phyloP scores from a whole-genome alignment of 2,329 filamentous ascomycete species.

The Aspergillus ruber region DNA sequence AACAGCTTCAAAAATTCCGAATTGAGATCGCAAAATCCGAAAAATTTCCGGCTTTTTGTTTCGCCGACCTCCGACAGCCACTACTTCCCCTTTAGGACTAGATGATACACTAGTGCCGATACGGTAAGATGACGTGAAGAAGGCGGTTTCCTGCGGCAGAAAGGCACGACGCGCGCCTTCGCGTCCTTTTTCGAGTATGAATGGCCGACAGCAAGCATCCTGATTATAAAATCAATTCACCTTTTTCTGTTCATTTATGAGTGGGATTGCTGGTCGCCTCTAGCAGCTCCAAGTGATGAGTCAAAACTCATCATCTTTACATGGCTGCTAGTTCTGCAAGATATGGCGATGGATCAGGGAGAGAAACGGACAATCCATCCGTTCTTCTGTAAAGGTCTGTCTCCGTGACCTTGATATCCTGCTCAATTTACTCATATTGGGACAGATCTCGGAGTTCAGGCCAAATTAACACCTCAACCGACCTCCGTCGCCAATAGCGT shows the following conservation, averaged over 20 bases:
- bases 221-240: not conserved
- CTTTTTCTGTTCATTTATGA: not conserved
- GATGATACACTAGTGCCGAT: not conserved
- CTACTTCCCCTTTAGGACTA: slow-evolving; percentile 9
- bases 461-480: slow-evolving; percentile 2
- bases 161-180: slow-evolving; percentile 16
- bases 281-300: slow-evolving; percentile 13
- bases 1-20: slow-evolving; percentile 9
- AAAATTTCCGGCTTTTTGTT: slow-evolving; percentile 33
- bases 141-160: not conserved
- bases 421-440: slow-evolving; percentile 6
- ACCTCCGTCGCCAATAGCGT: not conserved
- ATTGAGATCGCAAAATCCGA: slow-evolving; percentile 17
- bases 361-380: slow-evolving; percentile 35
- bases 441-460: not conserved
- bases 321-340: slow-evolving; percentile 12
- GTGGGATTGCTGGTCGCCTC: not conserved
- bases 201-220: not conserved
- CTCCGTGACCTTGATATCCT: not conserved
- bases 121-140: slow-evolving; percentile 14
- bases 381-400: slow-evolving; percentile 36
- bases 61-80: slow-evolving; percentile 13
- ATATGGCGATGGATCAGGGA: slow-evolving; percentile 32
- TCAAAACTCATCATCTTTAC: slow-evolving; percentile 20
- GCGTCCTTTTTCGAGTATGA: slow-evolving; percentile 8